Conservation (phyloP, 345 rosid genomes). For the Abelmoschus esculentus region DNA sequence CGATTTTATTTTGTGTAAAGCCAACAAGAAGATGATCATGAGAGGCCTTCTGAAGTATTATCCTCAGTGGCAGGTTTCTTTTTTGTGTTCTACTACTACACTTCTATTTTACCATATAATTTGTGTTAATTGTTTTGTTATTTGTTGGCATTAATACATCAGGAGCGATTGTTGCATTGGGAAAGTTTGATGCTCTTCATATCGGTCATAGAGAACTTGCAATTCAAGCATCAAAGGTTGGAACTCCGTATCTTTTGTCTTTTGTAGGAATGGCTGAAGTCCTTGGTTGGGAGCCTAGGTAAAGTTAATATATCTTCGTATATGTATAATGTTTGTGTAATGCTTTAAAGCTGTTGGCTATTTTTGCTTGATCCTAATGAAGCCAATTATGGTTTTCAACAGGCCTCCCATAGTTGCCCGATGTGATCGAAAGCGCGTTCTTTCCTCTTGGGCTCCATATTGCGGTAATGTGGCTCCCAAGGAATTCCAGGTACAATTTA, state of each 20-base stretch:
- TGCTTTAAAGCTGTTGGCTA: conserved; percentile 6
- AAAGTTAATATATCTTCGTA: neutral
- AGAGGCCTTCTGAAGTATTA: conserved; percentile 42
- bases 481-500: conserved; percentile 62
- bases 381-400: conserved; percentile 11
- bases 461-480: conserved; percentile 59
- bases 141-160: conserved; percentile 7
- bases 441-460: conserved; percentile 66
- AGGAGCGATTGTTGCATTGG: conserved; percentile 95
- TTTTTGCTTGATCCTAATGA: neutral
- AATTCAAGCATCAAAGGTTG: conserved; percentile 79
- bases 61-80: conserved; percentile 62
- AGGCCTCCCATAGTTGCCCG: conserved; percentile 84
- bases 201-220: conserved; percentile 93
- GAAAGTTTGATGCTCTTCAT: conserved; percentile 95
- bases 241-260: conserved; percentile 70
- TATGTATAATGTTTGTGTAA: neutral
- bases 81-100: neutral
- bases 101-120: neutral
- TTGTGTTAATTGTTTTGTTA: neutral
- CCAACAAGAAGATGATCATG: conserved; percentile 49
- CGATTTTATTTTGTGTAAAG: conserved; percentile 36
- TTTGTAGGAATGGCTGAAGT: conserved; percentile 94
- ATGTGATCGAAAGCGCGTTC: conserved; percentile 77
- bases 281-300: conserved; percentile 95